Percentiles rank a stretch among this genome's conserved stretches.
Conservation (phyloP, 2,329 filamentous ascomycete species). For the Mariannaea elegans region DNA sequence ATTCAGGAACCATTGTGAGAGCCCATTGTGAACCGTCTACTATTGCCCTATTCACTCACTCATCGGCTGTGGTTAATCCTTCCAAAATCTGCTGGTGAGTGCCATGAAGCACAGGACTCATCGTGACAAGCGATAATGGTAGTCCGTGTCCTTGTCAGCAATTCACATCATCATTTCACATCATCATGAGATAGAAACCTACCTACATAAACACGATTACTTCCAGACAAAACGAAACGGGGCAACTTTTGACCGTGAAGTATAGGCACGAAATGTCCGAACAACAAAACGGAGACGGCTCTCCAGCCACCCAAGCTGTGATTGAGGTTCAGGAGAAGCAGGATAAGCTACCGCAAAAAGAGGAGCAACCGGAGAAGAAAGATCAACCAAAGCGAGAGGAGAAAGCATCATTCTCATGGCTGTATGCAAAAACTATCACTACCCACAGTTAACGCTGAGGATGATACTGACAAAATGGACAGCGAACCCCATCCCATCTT, state of each 20-base stretch:
- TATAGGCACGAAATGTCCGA: slow-evolving; percentile 28
- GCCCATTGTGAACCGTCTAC: neutral
- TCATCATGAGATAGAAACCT: neutral
- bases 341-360: neutral
- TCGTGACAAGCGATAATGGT: neutral
- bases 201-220: neutral
- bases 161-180: slow-evolving; percentile 1
- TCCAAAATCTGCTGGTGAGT: neutral
- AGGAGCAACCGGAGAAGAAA: neutral
- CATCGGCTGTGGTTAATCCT: neutral
- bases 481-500: slow-evolving; percentile 65
- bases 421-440: slow-evolving; percentile 40
- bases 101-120: neutral
- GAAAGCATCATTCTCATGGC: slow-evolving; percentile 48
- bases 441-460: too few species aligned
- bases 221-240: neutral
- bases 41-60: neutral
- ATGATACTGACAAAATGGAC: slow-evolving; percentile 20
- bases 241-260: neutral
- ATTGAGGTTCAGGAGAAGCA: slow-evolving; percentile 21
- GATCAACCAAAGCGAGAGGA: slow-evolving; percentile 3
- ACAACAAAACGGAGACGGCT: slow-evolving; percentile 16
- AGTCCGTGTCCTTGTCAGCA: neutral
- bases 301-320: slow-evolving; percentile 14
- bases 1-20: neutral